Percentiles rank a stretch among this genome's conserved stretches.
These are phyloP conservation scores for Rhododendron ovatum DNA, from an alignment of 148 eudicot genomes.

Conservation along the genomic window DNA sequence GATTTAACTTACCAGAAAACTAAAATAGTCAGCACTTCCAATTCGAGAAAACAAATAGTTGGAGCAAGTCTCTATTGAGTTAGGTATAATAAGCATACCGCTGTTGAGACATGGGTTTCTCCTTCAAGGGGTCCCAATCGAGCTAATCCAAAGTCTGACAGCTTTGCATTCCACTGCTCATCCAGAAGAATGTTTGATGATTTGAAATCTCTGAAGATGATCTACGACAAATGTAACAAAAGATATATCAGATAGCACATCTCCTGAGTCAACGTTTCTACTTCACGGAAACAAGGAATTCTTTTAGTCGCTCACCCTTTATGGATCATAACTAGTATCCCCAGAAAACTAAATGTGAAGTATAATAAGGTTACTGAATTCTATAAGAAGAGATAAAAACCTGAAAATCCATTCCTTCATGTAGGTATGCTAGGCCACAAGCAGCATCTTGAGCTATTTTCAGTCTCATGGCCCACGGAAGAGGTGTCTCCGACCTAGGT, in stretches of 20 bases:
- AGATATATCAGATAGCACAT: not conserved
- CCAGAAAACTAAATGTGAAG: not conserved
- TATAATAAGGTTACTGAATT: not conserved
- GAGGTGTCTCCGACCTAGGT: slow-evolving; percentile 42
- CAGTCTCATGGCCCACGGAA: slow-evolving; percentile 80
- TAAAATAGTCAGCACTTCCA: not conserved
- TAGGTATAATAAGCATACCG: slow-evolving; percentile 38
- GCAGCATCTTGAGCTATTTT: slow-evolving; percentile 88
- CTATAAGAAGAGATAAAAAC: slow-evolving; percentile 17
- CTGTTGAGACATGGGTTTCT: slow-evolving; percentile 67
- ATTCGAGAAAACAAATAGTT: not conserved
- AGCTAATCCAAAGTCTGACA: slow-evolving; percentile 81
- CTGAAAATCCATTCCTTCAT: slow-evolving; percentile 97
- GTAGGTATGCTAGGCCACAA: slow-evolving; percentile 86
- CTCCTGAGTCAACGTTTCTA: not conserved
- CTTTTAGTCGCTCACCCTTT: not conserved
- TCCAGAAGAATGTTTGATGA: slow-evolving; percentile 73
- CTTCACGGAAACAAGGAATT: not conserved
- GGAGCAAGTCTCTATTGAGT: not conserved
- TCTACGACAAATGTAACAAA: slow-evolving; percentile 26
- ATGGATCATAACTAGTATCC: not conserved
- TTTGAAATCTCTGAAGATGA: slow-evolving; percentile 73
- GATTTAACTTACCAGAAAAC: not conserved
- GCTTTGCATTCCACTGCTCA: slow-evolving; percentile 74
- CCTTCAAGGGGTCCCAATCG: slow-evolving; percentile 76